These are phyloP conservation scores for Pythium utonaiense DNA, from an alignment of 352 stramenopile species.

Conservation along the genomic window DNA sequence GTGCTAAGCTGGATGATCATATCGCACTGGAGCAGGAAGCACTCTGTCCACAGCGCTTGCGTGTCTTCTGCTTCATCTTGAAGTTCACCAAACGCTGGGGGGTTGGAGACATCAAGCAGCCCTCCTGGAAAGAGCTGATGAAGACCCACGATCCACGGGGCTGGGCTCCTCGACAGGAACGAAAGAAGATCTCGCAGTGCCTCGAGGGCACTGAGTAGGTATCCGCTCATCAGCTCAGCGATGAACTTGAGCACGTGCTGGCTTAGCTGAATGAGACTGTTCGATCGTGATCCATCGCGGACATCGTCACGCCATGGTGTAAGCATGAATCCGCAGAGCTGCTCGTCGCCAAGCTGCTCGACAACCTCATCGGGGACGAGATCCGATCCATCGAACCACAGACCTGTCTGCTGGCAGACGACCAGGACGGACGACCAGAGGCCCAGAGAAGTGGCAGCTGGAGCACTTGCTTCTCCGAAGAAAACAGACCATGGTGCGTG, in stretches of 20 bases:
- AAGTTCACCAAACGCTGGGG: conserved; percentile 46
- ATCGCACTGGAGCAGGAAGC: conserved; percentile 44
- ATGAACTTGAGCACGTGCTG: conserved; percentile 45
- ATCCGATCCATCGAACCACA: conserved; percentile 30
- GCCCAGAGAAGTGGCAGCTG: background rate
- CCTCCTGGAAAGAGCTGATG: conserved; percentile 35
- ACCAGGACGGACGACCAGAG: conserved; percentile 23
- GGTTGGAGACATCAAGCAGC: conserved; percentile 24
- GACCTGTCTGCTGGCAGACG: conserved; percentile 31
- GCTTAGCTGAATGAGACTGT: conserved; percentile 14
- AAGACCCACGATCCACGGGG: conserved; percentile 1
- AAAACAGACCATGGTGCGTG: background rate
- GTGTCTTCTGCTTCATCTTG: conserved; percentile 44
- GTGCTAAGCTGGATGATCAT: conserved; percentile 16
- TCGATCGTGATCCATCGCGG: background rate
- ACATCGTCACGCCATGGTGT: too few relatives aligned
- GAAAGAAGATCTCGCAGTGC: conserved; percentile 13
- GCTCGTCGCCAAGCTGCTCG: conserved; percentile 33
- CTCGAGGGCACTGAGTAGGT: conserved; percentile 55
- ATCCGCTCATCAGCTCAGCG: conserved; percentile 44
- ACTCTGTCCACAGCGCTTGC: conserved; percentile 32
- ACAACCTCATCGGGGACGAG: conserved; percentile 30
- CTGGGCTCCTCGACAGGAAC: background rate
- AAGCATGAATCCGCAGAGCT: conserved; percentile 7
- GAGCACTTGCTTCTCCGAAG: background rate